phyloP scores from a whole-genome alignment of 768 basidiomycete genomes.

The Daedaleopsis nitida region DNA sequence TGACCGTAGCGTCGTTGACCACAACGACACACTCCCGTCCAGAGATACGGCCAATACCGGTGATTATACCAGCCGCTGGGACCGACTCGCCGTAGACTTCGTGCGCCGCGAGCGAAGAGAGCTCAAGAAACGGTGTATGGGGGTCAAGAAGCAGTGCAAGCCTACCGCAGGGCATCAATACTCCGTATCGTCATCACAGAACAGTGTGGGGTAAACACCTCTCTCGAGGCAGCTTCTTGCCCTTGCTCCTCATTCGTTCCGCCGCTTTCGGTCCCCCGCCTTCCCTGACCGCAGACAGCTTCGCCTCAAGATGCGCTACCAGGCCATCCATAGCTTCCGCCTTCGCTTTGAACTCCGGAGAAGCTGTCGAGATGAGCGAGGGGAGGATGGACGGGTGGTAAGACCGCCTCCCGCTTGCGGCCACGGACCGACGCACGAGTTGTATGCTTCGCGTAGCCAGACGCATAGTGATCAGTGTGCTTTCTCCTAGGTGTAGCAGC shows the following conservation, averaged over 20 bases:
- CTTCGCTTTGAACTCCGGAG: constrained; percentile 72
- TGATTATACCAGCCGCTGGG: constrained; percentile 89
- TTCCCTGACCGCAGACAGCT: constrained; percentile 56
- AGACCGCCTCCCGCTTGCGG: constrained; percentile 16
- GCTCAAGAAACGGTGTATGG: constrained; percentile 85
- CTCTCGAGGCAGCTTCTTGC: constrained; percentile 84
- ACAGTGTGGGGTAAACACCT: constrained; percentile 46
- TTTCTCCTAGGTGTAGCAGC: background rate
- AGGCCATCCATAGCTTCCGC: constrained; percentile 69
- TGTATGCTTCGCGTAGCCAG: constrained; percentile 10
- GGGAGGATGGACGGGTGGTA: constrained; percentile 80
- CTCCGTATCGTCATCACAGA: background rate
- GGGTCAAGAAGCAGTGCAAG: constrained; percentile 78
- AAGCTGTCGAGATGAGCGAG: constrained; percentile 64
- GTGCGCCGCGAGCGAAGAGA: constrained; percentile 84
- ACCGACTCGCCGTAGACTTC: constrained; percentile 81
- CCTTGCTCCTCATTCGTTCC: constrained; percentile 72
- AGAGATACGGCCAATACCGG: constrained; percentile 70
- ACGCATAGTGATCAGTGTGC: constrained; percentile 1
- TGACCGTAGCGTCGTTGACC: constrained; percentile 94
- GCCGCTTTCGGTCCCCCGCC: constrained; percentile 80
- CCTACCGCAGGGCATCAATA: constrained; percentile 38
- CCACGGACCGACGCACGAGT: constrained; percentile 7
- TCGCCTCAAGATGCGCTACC: constrained; percentile 63
- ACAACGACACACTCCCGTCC: constrained; percentile 87